These are phyloP conservation scores for Phytophthora pluvialis DNA, from an alignment of 352 stramenopile species.

Conservation along the genomic window DNA sequence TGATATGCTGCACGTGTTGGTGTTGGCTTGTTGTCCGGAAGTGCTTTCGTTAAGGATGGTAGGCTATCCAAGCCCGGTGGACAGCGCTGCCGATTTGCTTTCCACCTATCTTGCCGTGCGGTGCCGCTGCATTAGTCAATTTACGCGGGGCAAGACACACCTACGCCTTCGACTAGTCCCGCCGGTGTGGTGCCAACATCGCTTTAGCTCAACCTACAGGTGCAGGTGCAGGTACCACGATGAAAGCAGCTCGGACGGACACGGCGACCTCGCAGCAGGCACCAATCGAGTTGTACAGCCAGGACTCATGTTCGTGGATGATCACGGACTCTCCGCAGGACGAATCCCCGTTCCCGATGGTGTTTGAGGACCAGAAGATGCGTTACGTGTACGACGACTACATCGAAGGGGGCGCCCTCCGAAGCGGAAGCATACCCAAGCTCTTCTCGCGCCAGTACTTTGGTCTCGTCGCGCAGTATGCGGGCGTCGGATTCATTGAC, in stretches of 20 bases:
- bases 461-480: slow-evolving; percentile 63
- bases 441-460: slow-evolving; percentile 51
- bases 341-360: slow-evolving; percentile 39
- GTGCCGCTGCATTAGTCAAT: slow-evolving; percentile 25
- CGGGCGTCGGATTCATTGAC: slow-evolving; percentile 55
- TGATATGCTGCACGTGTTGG: background rate
- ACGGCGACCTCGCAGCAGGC: slow-evolving; percentile 26
- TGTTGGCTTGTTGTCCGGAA: slow-evolving; percentile 7
- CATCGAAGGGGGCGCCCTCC: slow-evolving; percentile 46
- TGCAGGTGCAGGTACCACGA: slow-evolving; percentile 26
- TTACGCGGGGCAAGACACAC: slow-evolving; percentile 3
- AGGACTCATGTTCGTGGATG: slow-evolving; percentile 42
- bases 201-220: slow-evolving; percentile 11
- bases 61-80: slow-evolving; percentile 31
- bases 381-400: slow-evolving; percentile 50
- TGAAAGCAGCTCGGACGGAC: slow-evolving; percentile 34
- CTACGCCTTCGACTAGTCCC: slow-evolving; percentile 6
- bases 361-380: slow-evolving; percentile 46
- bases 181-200: slow-evolving; percentile 4
- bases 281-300: slow-evolving; percentile 35
- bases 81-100: slow-evolving; percentile 15
- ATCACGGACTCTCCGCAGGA: slow-evolving; percentile 38
- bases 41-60: slow-evolving; percentile 1
- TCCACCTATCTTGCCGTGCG: slow-evolving; percentile 4
- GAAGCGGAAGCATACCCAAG: slow-evolving; percentile 40